Percentiles rank a stretch among this genome's conserved stretches.
These are phyloP conservation scores for Hymenoscyphus albidus DNA, from an alignment of 2,329 filamentous ascomycete species.

Conservation along the genomic window DNA sequence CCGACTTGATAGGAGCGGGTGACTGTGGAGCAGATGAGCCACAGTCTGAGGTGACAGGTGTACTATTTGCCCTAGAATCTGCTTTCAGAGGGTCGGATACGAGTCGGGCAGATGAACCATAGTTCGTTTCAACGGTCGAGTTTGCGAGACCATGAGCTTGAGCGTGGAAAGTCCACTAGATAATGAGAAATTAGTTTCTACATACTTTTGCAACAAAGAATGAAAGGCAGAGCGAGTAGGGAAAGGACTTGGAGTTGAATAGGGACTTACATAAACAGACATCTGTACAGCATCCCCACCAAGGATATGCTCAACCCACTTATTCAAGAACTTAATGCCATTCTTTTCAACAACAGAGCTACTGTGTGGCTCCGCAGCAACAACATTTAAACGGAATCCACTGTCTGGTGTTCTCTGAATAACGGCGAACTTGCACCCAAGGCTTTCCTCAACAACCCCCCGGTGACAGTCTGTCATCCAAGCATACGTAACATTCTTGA, in stretches of 20 bases:
- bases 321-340: slow-evolving; percentile 1
- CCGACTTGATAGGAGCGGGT: too few relatives aligned
- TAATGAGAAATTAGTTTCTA: background rate
- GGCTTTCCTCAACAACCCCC: background rate
- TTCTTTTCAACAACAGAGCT: background rate
- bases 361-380: background rate
- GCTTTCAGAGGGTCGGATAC: too few relatives aligned
- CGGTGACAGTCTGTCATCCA: slow-evolving; percentile 1
- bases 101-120: background rate
- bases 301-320: slow-evolving; percentile 4
- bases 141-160: background rate
- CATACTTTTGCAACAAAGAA: background rate
- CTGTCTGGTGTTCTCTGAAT: background rate
- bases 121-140: background rate
- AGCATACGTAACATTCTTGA: slow-evolving; percentile 9
- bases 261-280: slow-evolving; percentile 2
- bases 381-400: slow-evolving; percentile 1
- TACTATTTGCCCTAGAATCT: too few relatives aligned
- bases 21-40: background rate
- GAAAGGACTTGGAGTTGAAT: background rate
- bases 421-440: slow-evolving; percentile 6
- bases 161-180: background rate
- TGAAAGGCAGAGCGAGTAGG: background rate
- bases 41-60: too few relatives aligned
- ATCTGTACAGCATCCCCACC: slow-evolving; percentile 6